Base-by-base conservation (phyloP, 1,139 yeast species). In the Zygosaccharomyces pseudobailii region DNA sequence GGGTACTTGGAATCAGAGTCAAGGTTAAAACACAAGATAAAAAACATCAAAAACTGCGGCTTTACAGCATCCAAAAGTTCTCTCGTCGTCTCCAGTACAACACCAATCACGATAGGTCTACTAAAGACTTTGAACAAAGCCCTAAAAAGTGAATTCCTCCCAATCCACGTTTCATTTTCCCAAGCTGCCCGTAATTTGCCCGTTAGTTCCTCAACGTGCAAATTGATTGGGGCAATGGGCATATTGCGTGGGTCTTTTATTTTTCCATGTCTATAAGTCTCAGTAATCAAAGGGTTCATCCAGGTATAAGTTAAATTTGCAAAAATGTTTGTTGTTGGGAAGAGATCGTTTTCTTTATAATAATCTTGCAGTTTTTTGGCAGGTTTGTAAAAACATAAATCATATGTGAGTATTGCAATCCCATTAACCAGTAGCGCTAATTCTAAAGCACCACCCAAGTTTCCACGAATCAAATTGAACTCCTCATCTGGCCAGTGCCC, bases 281-380 rank as follows among this genome's bases (percentile, higher is more conserved):
- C 74, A 23, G 62, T 57, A 32, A 82, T 74, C 49, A 82, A 58
- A 1, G 68, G 69, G 55, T 80, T 81, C 83, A 82, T 78, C 86
- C 86, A 81, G 6, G 76, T 69, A 54, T 79, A 81, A 0, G 85
- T 78, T 25, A 79, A 57, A 38, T 67, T 65, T 4, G 82, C 76
- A 20, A 79, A 57, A n/a, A 79, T 55, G 54, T 80, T 76, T 6
- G 62, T 66, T 32, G 80, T 77, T 1, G 66, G 64, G n/a, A 64
- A 55, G 5, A 72, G 60, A 6, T 53, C 54, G 10, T 63, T 54
- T n/a, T 61, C 61, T 3, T 59, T 35, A 48, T 62, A 77, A 52
- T 69, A 71, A 5, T 71, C 72, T 5, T 59, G 43, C 30, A 79
- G 66, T 54, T 77, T 79, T 5, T 61, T 59, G 5, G 76, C 71